Percentiles rank a stretch among this genome's conserved stretches.
Conservation (phyloP, 2,329 filamentous ascomycete species). For the Arthrobotrys sphaeroides region DNA sequence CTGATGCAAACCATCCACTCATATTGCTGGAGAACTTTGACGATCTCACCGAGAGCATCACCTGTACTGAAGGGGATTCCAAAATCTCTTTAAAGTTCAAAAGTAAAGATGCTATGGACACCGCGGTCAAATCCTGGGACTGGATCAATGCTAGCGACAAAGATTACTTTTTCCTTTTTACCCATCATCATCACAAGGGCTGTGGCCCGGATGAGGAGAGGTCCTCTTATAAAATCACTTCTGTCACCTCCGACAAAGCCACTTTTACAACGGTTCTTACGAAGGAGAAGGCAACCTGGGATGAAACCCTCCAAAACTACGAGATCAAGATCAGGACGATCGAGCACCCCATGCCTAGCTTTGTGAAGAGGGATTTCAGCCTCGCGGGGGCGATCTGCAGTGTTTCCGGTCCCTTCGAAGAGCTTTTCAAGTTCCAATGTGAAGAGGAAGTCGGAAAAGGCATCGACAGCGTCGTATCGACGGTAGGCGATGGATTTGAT, state of each 20-base stretch:
- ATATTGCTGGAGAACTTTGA: constrained; percentile 24
- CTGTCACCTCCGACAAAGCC: background rate
- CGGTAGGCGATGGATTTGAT: background rate
- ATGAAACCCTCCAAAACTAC: constrained; percentile 3
- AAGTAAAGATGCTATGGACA: constrained; percentile 14
- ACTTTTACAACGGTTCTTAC: background rate
- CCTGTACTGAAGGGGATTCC: constrained; percentile 14
- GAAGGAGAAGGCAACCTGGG: background rate
- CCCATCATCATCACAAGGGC: constrained; percentile 20
- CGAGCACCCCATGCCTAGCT: background rate
- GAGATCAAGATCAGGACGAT: background rate
- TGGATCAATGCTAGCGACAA: constrained; percentile 16
- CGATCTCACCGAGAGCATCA: constrained; percentile 11
- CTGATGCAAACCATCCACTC: constrained; percentile 8
- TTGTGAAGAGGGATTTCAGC: background rate
- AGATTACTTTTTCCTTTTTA: constrained; percentile 24
- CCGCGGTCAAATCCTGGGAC: constrained; percentile 24
- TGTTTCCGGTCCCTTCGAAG: background rate
- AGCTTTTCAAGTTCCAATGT: background rate
- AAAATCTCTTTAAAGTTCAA: constrained; percentile 21
- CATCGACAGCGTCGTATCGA: background rate
- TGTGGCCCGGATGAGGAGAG: constrained; percentile 17
- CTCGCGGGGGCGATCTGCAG: background rate
- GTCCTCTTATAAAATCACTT: constrained; percentile 19
- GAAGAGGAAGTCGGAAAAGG: background rate